Base-by-base conservation (phyloP, 352 stramenopile species). In the Phytophthora capsici region DNA sequence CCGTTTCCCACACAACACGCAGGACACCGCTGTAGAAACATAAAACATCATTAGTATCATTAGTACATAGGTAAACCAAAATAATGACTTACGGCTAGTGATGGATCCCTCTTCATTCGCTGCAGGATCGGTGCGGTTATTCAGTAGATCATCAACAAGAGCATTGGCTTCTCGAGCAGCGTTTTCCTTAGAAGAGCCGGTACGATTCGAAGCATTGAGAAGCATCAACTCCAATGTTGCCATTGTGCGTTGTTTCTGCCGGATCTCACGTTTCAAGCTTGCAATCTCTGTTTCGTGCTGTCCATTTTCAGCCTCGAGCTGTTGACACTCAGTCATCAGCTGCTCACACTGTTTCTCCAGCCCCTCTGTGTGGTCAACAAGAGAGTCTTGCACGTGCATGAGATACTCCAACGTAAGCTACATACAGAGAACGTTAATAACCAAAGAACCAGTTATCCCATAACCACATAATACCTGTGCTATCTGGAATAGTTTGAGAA, bases 401-500 rank as follows among this genome's bases (percentile, higher is more conserved):
- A 95, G 38, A 53, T 95, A 93, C 66, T 95, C 86, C 37, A 95
- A 66, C 13, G 85, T 93, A 51, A 95, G 50, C 86, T 94, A 53
- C 28, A 28, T 28, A 6, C 49, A 52, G 7, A 26, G 17, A 37
- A 22, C 2, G 0, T 3, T 26, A 30, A 57, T 0, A 14, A 34
- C 28, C 8, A 14, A 10, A 34, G 8, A 34, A 34, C 4, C 28
- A 34, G 3, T 9, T 34, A 10, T 14, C 9, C 13, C 4, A 34
- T 3, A 17, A 34, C 57, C 13, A 48, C 25, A 6, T 3, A 57
- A 16, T 26, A 91, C 85, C 80, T 94, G 85, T 3, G 86, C 78
- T 57, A 95, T 89, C 61, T 95, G 86, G 57, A 95, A 95, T 7
- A 95, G 55, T 52, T 95, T 95, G 28, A 95, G 77, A 51, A 95